Base-by-base conservation (phyloP, 1,284 basidiomycete genomes). In the Moesziomyces parantarcticus region DNA sequence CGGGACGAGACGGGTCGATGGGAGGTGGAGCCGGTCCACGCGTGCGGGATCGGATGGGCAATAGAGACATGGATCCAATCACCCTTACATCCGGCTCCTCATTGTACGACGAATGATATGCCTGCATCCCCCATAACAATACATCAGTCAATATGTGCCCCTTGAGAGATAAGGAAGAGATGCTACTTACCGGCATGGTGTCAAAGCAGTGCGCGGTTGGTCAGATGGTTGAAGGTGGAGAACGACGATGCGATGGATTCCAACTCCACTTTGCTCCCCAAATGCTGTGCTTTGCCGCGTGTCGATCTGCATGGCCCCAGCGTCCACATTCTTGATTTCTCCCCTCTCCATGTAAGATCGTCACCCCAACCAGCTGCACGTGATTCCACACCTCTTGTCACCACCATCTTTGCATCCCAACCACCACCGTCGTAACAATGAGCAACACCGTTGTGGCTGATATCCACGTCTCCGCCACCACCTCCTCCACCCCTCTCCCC, bases 101-200 rank as follows among this genome's bases (percentile, higher is more conserved):
- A 85, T 98, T 98, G 85, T 95, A 91, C 2, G 92, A 88, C 5
- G 96, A 98, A 85, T 99, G 97, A 83, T 99, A 99, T 25, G 80
- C 79, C 60, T 78, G 65, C 61, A 61, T 0, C n/a, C 11, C 29
- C 10, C 21, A n/a, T 3, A 5, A 10, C 21, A 32, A 25, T 16
- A 42, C n/a, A n/a, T 5, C 13, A 22, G 26, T 53, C 51, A 52
- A 20, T 40, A 32, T 22, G 13, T 26, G 25, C 25, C 5, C 25
- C n/a, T n/a, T n/a, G n/a, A 29, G 29, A 29, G 5, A 10, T 10
- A 11, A 29, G n/a, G n/a, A n/a, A n/a, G n/a, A n/a, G n/a, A n/a
- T n/a, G n/a, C n/a, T n/a, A 46, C 46, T 50, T 58, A 45, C 42
- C 11, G 52, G 52, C 52, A 54, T 58, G 55, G n/a, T 49, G n/a